phyloP scores from a whole-genome alignment of 495 filamentous ascomycete species.

The Aspergillus avenaceus region DNA sequence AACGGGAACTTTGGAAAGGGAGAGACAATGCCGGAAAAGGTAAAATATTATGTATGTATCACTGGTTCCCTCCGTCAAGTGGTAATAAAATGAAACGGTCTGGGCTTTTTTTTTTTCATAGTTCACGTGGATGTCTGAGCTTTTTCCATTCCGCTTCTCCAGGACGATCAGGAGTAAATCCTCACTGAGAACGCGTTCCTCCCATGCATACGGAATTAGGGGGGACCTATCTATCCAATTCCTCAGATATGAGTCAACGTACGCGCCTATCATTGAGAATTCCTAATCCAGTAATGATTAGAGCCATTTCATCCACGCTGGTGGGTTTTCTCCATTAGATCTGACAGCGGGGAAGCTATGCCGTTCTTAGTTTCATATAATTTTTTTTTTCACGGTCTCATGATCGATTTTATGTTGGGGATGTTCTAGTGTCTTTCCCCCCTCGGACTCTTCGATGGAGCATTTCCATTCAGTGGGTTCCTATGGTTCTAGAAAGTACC shows the following conservation, averaged over 20 bases:
- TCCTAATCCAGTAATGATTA: neutral
- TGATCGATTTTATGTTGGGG: slow-evolving; percentile 16
- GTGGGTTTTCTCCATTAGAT: slow-evolving; percentile 7
- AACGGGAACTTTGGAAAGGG: neutral
- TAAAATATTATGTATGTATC: neutral
- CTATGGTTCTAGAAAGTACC: neutral
- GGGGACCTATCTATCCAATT: too few species aligned
- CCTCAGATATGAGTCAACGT: neutral
- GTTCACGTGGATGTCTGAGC: slow-evolving; percentile 12
- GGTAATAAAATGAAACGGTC: slow-evolving; percentile 3
- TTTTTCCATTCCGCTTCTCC: slow-evolving; percentile 7
- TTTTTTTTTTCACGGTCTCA: slow-evolving; percentile 22
- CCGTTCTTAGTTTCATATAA: neutral
- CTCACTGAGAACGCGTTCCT: neutral
- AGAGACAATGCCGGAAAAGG: neutral
- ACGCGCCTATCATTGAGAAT: neutral
- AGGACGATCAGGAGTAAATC: neutral
- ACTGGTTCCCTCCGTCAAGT: neutral
- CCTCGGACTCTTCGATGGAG: slow-evolving; percentile 1
- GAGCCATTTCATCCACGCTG: neutral
- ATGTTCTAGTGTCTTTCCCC: neutral
- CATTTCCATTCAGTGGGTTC: neutral
- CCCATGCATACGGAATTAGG: neutral
- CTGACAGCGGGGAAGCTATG: slow-evolving; percentile 18
- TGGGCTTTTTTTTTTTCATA: slow-evolving; percentile 6